A percentile compares a stretch with the other conserved stretches of the same genome.
These are phyloP conservation scores for Pontederia paniculata DNA, from an alignment of 176 grass and related monocot species.

Conservation along the genomic window DNA sequence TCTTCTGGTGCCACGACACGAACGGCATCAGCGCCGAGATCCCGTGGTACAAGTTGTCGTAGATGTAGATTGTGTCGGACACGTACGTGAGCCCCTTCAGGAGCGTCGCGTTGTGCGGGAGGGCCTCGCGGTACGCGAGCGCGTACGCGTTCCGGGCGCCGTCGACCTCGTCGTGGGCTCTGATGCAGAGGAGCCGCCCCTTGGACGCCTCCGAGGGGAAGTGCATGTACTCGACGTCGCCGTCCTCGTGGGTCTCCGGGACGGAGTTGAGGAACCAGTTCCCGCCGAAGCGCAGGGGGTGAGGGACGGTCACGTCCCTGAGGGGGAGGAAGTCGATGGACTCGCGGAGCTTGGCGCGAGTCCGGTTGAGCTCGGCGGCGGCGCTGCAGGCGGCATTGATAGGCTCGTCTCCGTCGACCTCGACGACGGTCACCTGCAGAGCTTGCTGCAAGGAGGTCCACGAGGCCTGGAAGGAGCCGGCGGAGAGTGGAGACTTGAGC, in stretches of 20 bases:
- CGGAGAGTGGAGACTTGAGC: too few relatives aligned
- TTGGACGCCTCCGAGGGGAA: constrained; percentile 22
- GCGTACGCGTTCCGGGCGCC: constrained; percentile 22
- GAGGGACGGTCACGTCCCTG: constrained; percentile 13
- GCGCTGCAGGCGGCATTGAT: too few relatives aligned
- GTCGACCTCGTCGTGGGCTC: neutral
- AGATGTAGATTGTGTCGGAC: constrained; percentile 26
- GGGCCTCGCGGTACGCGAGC: constrained; percentile 10
- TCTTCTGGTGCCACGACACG: constrained; percentile 18
- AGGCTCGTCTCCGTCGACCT: too few relatives aligned
- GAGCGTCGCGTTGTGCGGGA: constrained; percentile 18
- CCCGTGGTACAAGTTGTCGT: constrained; percentile 28
- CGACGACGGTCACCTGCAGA: too few relatives aligned
- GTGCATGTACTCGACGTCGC: constrained; percentile 24
- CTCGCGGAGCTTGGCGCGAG: constrained; percentile 1
- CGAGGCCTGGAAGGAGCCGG: too few relatives aligned
- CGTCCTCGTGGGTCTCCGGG: constrained; percentile 18
- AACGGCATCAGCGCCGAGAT: constrained; percentile 19
- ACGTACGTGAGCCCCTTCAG: constrained; percentile 20
- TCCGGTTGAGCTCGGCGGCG: neutral
- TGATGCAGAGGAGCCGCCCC: constrained; percentile 13
- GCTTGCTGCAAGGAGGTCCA: too few relatives aligned
- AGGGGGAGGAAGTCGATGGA: constrained; percentile 23
- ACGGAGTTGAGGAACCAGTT: constrained; percentile 33
- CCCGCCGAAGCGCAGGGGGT: neutral